Conservation (phyloP, 2,329 filamentous ascomycete genomes). For the Fusarium cyanostomum region DNA sequence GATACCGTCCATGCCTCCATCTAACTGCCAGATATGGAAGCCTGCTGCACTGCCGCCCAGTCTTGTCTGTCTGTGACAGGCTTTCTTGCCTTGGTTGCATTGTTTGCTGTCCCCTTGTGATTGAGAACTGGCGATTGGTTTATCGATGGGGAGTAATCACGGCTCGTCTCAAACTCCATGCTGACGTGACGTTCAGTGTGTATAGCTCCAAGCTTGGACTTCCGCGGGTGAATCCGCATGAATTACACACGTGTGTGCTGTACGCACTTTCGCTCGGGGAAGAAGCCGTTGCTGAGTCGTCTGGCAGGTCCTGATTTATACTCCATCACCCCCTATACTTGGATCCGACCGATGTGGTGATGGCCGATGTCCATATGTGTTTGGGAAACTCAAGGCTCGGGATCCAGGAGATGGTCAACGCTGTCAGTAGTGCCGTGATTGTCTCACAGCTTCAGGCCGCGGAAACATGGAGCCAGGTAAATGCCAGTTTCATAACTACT, state of each 20-base stretch:
- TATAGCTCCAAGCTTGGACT: constrained; percentile 1
- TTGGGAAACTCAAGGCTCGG: not conserved
- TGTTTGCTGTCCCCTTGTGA: not conserved
- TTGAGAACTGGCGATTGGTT: constrained; percentile 4
- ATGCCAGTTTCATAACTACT: too few relatives aligned
- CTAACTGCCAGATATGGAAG: not conserved
- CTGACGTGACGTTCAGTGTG: not conserved
- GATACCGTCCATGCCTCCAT: not conserved
- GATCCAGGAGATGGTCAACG: not conserved
- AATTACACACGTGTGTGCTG: constrained; percentile 1
- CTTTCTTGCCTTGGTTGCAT: constrained; percentile 1
- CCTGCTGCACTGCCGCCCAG: not conserved
- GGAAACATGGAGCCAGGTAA: too few relatives aligned
- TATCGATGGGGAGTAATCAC: not conserved
- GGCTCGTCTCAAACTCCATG: not conserved
- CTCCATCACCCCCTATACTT: not conserved
- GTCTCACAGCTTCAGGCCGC: not conserved
- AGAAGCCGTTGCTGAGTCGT: not conserved
- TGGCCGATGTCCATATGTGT: not conserved
- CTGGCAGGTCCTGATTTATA: not conserved
- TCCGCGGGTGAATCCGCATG: not conserved
- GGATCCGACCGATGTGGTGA: not conserved
- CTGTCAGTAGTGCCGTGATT: not conserved
- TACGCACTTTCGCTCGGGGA: not conserved
- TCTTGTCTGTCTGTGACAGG: not conserved